Conservation (phyloP, 139 green algal species). For the Chlorella sp. region DNA sequence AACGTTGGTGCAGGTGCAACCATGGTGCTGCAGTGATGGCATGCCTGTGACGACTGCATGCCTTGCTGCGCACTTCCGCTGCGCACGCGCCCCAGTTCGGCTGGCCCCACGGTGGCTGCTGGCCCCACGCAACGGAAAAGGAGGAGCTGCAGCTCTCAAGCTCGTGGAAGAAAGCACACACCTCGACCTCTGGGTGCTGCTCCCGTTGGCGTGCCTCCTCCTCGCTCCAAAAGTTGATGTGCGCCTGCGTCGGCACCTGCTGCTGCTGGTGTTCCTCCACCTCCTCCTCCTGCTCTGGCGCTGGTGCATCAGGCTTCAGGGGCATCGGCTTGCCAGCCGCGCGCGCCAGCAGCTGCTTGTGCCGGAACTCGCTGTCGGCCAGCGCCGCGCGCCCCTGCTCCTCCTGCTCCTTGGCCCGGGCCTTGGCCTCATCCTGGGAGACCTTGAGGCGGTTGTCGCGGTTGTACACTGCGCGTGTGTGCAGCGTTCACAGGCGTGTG, state of each 20-base stretch:
- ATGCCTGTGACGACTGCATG: too few species aligned
- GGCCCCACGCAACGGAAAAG: too few species aligned
- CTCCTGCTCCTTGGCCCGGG: constrained; percentile 25
- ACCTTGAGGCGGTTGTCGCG: constrained; percentile 72
- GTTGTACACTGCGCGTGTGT: constrained; percentile 69
- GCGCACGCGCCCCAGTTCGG: too few species aligned
- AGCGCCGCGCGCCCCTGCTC: constrained; percentile 20
- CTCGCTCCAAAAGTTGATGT: constrained; percentile 61
- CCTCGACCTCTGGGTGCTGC: constrained; percentile 48
- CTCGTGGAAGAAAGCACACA: too few species aligned
- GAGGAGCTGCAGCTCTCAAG: too few species aligned
- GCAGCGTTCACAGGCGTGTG: too few species aligned
- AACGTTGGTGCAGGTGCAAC: too few species aligned
- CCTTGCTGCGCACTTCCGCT: too few species aligned
- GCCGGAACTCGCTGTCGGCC: constrained; percentile 53
- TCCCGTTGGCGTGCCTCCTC: constrained; percentile 20
- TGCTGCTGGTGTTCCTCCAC: neutral
- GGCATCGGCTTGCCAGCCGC: constrained; percentile 9
- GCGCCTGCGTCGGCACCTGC: constrained; percentile 22
- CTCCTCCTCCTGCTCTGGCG: neutral
- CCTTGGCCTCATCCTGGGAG: constrained; percentile 41
- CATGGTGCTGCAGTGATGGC: too few species aligned
- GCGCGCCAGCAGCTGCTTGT: constrained; percentile 39
- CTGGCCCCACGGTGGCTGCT: too few species aligned
- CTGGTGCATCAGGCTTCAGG: constrained; percentile 4